Base-by-base conservation (phyloP, 495 filamentous ascomycete species). In the Penicillium atrosanguineum region DNA sequence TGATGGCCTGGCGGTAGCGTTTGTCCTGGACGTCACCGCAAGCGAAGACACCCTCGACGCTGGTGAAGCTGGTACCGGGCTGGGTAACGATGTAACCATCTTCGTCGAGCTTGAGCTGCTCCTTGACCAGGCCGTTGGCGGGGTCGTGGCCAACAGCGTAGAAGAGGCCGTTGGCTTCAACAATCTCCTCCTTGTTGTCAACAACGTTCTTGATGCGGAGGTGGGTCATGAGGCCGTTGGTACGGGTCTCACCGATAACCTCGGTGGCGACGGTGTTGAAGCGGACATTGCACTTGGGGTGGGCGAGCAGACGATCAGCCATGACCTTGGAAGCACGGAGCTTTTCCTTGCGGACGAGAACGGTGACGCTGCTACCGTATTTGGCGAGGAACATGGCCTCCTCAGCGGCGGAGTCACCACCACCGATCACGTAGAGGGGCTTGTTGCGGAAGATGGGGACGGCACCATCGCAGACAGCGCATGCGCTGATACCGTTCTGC, bases 21-120 rank as follows among this genome's bases (percentile, higher is more conserved):
- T 97, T 97, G 68, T 99, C 95, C 77, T 97, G 95, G 18, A 99
- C 94, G 66, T 99, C 94, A 46, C 94, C 94, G 41, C 92, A 93
- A 46, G 94, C 94, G 69, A 97, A 99, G 8, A 99, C 89, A 63
- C 94, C 94, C 68, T 91, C 83, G 6, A 96, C 69, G 68, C 84
- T 96, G 40, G 94, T 99, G 57, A 85, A 80, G 57, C 89, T 90
- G 46, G 91, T 93, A 26, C 94, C 94, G 3, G 93, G 87, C 70
- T 88, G 82, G 39, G 95, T 97, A 57, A 92, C 63, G 36, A 99
- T 85, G 68, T 99, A 99, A 6, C 84, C 83, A 50, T 97, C 94
- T 43, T 79, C 81, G 67, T 99, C 94, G 52, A 84, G 87, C 38
- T 95, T 79, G 42, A 97, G 61, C 75, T 96, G 89, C 19, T 83